phyloP scores from a whole-genome alignment of 306 rosid species.

The Dicorynia guianensis region DNA sequence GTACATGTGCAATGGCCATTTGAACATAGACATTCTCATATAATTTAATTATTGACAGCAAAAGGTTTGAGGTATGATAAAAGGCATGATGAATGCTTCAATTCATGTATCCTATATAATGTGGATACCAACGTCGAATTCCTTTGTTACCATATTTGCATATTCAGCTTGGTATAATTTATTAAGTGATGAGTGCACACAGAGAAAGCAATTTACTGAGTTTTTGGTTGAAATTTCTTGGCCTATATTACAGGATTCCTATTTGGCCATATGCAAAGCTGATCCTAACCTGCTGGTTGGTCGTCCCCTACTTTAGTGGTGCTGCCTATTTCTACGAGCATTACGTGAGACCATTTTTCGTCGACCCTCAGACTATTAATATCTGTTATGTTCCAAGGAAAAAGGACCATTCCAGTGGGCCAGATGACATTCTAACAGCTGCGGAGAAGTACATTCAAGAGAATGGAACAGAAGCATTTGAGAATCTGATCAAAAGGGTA shows the following conservation, averaged over 20 bases:
- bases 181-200: not conserved
- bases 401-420: slow-evolving; percentile 64
- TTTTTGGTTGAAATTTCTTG: slow-evolving; percentile 27
- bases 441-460: slow-evolving; percentile 89
- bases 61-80: not conserved
- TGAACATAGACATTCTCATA: slow-evolving; percentile 5
- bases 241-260: slow-evolving; percentile 74
- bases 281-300: slow-evolving; percentile 88
- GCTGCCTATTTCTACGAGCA: slow-evolving; percentile 95
- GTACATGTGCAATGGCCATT: slow-evolving; percentile 4
- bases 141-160: not conserved
- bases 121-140: slow-evolving; percentile 13
- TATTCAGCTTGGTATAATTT: slow-evolving; percentile 29
- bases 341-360: slow-evolving; percentile 78
- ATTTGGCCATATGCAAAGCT: slow-evolving; percentile 96
- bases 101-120: slow-evolving; percentile 7
- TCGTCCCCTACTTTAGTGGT: slow-evolving; percentile 88
- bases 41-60: not conserved
- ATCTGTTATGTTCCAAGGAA: slow-evolving; percentile 90
- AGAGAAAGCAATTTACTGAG: slow-evolving; percentile 3
- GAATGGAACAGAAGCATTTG: slow-evolving; percentile 74
- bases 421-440: slow-evolving; percentile 80
- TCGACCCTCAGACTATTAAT: slow-evolving; percentile 77
- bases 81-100: not conserved
- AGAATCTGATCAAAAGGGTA: slow-evolving; percentile 81